Base-by-base conservation (phyloP, 345 rosid genomes). In the Hypericum androsaemum region DNA sequence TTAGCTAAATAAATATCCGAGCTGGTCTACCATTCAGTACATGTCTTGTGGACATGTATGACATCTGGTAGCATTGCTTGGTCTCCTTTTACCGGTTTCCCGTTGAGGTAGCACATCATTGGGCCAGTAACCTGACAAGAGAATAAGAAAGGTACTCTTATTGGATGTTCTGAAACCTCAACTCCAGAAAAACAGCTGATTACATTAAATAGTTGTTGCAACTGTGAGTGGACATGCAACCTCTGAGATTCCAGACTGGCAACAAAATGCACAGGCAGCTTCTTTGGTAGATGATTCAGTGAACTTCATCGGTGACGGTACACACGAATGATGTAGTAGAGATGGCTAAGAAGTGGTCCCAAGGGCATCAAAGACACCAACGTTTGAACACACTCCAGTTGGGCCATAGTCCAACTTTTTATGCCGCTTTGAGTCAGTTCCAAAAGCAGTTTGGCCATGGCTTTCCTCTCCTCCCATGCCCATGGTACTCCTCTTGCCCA, bases 1-100 rank as follows among this genome's bases (percentile, higher is more conserved):
- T 22, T 22, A n/a, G 28, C 12, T 13, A 3, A 46, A 17, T 5
- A 32, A 10, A 14, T 12, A 13, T 13, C 28, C 12, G 22, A 38
- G 13, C 53, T 32, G 14, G 41, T 63, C 14, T 82, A 89, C 97
- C 96, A 89, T 12, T 89, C 88, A n/a, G 81, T 70, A 59, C 97
- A 89, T 53, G 50, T 58, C 28, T 61, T 69, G 53, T 89, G 97
- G 38, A 84, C 96, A 71, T 86, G 94, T 32, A 80, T 73, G 16
- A 71, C 85, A 70, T 63, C 63, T 41, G 77, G 59, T 44, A 28
- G 6, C 52, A 53, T 71, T 52, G 72, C 77, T 32, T 67, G 72
- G 60, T 77, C 71, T 45, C 81, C 86, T 43, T 52, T 61, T 36
- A 89, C 88, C 0, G 22, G 73, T 12, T 61, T 70, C 44, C 88